Evolutionary conservation across 73 alveolate genomes (phyloP).

Genomic region (Symbiodinium natans): DNA sequence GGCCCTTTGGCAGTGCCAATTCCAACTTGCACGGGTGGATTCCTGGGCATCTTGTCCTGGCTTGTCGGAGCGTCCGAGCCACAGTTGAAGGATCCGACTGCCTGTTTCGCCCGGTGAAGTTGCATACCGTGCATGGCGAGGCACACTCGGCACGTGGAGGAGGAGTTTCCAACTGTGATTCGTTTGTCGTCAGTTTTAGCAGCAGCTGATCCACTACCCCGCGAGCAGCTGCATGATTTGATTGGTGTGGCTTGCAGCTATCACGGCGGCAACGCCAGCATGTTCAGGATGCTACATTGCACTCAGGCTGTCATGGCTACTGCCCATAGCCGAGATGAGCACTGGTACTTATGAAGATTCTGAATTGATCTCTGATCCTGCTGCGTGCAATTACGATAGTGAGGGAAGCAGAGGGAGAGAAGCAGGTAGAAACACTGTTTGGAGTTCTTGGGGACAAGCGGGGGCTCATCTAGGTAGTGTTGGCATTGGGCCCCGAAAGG

Average conservation of each 20-base stretch:
- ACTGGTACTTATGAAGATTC: not conserved
- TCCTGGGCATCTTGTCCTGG: constrained; percentile 58
- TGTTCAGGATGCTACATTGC: no score
- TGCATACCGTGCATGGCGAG: not conserved
- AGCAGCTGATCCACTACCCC: constrained; percentile 37
- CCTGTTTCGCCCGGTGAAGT: not conserved
- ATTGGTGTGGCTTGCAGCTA: not conserved
- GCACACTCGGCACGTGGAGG: constrained; percentile 86
- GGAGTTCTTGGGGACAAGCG: not conserved
- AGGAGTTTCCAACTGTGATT: constrained; percentile 78
- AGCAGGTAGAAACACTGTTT: not conserved
- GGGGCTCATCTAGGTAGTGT: not conserved
- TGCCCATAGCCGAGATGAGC: constrained; percentile 55
- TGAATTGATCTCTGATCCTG: constrained; percentile 31
- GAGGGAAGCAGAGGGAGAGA: no score
- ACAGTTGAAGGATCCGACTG: not conserved
- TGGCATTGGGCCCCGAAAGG: not conserved
- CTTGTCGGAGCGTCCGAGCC: constrained; percentile 67
- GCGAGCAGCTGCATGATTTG: constrained; percentile 22
- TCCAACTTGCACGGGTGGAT: constrained; percentile 51
- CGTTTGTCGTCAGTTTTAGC: constrained; percentile 76
- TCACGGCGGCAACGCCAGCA: no score
- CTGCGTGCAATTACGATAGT: not conserved
- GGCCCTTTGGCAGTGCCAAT: not conserved
- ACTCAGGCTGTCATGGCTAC: constrained; percentile 77